Evolutionary conservation across 176 grass and related monocot genomes (phyloP).

Genomic region (Microstegium vimineum): DNA sequence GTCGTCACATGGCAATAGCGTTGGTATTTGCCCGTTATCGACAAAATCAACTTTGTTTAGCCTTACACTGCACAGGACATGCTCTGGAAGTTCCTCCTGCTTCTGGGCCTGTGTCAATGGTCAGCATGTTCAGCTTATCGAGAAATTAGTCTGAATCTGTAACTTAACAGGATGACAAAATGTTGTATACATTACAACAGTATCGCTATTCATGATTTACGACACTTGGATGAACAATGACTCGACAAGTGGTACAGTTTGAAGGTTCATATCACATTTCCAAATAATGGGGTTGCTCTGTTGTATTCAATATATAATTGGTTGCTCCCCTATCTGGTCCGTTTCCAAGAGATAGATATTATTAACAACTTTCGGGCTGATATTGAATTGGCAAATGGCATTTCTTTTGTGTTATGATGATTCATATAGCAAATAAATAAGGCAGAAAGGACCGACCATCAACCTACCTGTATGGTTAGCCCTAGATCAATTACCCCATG

Average conservation of each 20-base stretch:
- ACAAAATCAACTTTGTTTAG: constrained; percentile 79
- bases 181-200: background rate
- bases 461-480: constrained; percentile 80
- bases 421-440: background rate
- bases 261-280: background rate
- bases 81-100: constrained; percentile 95
- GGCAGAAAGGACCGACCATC: background rate
- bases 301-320: no score
- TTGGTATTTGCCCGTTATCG: constrained; percentile 77
- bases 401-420: background rate
- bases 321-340: no score
- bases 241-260: background rate
- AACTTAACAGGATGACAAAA: background rate
- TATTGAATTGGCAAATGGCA: background rate
- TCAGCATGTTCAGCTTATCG: constrained; percentile 14
- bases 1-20: constrained; percentile 56
- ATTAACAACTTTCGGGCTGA: background rate
- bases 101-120: constrained; percentile 81
- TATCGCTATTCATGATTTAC: background rate
- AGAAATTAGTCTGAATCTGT: background rate
- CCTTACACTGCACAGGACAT: constrained; percentile 83
- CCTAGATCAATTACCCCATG: constrained; percentile 73
- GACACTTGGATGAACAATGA: background rate
- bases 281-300: background rate
- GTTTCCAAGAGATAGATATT: background rate